phyloP scores from a whole-genome alignment of 2,329 filamentous ascomycete genomes.

The Cercospora zeae-maydis region DNA sequence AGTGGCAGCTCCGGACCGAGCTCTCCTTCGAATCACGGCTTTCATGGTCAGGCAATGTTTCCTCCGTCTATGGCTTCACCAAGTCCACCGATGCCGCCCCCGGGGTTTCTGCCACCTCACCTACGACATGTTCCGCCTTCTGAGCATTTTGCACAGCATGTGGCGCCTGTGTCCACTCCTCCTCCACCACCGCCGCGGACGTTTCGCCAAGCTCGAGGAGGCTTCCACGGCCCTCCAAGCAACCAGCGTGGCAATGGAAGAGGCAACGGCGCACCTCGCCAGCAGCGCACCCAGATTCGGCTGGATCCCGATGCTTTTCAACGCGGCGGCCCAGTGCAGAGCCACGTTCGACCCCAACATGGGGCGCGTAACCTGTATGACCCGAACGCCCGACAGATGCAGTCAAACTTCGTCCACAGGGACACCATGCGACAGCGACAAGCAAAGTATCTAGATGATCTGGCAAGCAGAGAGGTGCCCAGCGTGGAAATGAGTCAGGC shows the following conservation, averaged over 20 bases:
- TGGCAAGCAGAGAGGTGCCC: conserved; percentile 50
- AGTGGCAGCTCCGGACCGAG: conserved; percentile 9
- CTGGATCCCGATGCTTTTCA: conserved; percentile 34
- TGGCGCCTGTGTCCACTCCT: not conserved
- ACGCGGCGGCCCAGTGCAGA: conserved; percentile 26
- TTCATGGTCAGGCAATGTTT: conserved; percentile 1
- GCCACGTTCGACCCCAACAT: conserved; percentile 18
- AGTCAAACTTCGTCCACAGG: conserved; percentile 10
- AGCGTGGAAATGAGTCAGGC: conserved; percentile 59
- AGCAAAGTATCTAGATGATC: conserved; percentile 41
- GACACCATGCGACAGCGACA: conserved; percentile 34
- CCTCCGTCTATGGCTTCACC: not conserved
- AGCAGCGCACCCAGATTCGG: conserved; percentile 25
- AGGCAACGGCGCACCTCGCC: conserved; percentile 14
- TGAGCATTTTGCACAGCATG: conserved; percentile 2
- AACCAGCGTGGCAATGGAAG: conserved; percentile 10
- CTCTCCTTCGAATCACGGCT: conserved; percentile 15
- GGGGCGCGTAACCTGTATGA: conserved; percentile 29
- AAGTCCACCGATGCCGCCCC: conserved; percentile 7
- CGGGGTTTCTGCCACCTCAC: conserved; percentile 14
- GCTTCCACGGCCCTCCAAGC: not conserved
- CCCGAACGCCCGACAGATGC: conserved; percentile 22
- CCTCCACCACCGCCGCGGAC: conserved; percentile 8
- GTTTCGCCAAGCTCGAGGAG: conserved; percentile 6
- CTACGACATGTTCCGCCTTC: conserved; percentile 6